Percentiles rank a stretch among this genome's conserved stretches.
phyloP scores from a whole-genome alignment of 805 yeast species.

The Candida caryicola region DNA sequence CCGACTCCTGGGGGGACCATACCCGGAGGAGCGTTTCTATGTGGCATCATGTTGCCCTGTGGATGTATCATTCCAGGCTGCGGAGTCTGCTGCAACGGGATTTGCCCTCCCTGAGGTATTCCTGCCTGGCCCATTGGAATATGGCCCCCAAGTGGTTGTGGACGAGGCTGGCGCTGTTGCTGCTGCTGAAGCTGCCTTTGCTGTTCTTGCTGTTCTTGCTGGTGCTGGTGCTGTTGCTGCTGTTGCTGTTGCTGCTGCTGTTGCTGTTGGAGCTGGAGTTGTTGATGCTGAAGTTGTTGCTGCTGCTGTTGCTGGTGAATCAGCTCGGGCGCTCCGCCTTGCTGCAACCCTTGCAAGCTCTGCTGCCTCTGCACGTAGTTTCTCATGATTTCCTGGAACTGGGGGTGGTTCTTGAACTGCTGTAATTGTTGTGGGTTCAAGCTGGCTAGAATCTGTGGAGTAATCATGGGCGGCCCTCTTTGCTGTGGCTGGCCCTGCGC shows the following conservation, averaged over 20 bases:
- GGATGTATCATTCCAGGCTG: not conserved
- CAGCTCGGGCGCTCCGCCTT: too few relatives aligned
- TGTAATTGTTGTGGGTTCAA: conserved; percentile 43
- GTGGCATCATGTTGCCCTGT: not conserved
- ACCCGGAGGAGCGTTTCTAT: not conserved
- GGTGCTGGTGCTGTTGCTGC: conserved; percentile 2
- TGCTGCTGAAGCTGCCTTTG: conserved; percentile 1
- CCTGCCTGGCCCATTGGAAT: not conserved
- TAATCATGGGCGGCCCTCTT: conserved; percentile 23
- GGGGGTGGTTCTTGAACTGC: conserved; percentile 42
- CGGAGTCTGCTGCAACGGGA: conserved; percentile 1
- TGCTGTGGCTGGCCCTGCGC: conserved; percentile 16
- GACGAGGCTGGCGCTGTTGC: too few relatives aligned
- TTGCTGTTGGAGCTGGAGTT: conserved; percentile 14
- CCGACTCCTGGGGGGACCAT: not conserved
- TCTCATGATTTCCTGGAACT: conserved; percentile 39
- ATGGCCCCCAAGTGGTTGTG: not conserved
- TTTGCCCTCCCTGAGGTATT: conserved; percentile 1
- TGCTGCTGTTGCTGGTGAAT: too few relatives aligned
- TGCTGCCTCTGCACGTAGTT: conserved; percentile 42
- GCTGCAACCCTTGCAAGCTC: conserved; percentile 32
- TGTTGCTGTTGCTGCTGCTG: too few relatives aligned
- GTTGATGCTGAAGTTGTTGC: too few relatives aligned
- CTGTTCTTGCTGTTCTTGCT: too few relatives aligned
- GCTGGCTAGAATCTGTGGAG: conserved; percentile 24